Evolutionary conservation across 2,329 filamentous ascomycete species (phyloP), one percentile per base, ranked within the genome.

Genomic region (Pseudocercospora cruenta): DNA sequence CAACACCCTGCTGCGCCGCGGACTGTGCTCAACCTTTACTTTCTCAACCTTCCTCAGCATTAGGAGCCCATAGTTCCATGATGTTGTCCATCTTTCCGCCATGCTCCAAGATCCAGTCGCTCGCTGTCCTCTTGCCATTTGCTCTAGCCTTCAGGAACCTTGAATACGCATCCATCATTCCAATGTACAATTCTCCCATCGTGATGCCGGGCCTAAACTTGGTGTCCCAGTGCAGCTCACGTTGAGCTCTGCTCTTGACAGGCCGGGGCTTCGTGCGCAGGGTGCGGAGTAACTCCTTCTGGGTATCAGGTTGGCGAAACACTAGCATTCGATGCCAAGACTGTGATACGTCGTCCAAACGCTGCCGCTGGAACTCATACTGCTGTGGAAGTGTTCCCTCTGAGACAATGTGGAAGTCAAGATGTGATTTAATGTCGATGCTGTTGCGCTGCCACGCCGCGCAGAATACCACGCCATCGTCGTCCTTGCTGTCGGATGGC

Each of bases 251-350:
- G 19, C 55, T 58, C 19, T 19, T 24, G 1, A 43, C n/a, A 19
- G 55, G 55, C 36, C 55, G 31, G 19, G 55, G 31, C 31, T 36
- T 36, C 10, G 55, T 58, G 12, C 24, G 28, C 14, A 21, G 6
- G 2, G 19, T 36, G 2, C 28, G 33, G 19, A 3, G 7, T 4
- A 58, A 39, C 8, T 10, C 7, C 4, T 16, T 14, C 39, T 19
- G 55, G 22, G 22, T 8, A 43, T 43, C 39, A 12, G 39, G 21
- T 31, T 60, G 58, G 39, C 39, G 39, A 14, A 60, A 19, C 9
- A 60, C 58, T 10, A 60, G 58, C 58, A 60, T 49, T 51, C 19
- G 28, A 21, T 28, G 39, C 58, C 58, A 60, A 28, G 58, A 60
- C 31, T 58, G 55, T 19, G 51, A 28, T 28, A 28, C 22, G 6